phyloP scores from a whole-genome alignment of 768 basidiomycete species.

The Boletales sp. region DNA sequence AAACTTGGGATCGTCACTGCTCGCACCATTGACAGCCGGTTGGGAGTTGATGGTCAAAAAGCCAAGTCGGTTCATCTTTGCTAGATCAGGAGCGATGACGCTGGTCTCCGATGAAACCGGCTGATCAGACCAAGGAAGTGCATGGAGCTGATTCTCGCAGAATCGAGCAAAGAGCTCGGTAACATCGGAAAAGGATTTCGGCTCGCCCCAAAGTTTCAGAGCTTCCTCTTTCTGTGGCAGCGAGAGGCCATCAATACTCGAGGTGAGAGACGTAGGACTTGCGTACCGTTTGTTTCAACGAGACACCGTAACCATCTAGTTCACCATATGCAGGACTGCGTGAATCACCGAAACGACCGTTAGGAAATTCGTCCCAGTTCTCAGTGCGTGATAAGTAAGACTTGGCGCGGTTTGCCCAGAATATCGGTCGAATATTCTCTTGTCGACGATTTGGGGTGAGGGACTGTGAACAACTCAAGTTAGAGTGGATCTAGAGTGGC shows the following conservation, averaged over 20 bases:
- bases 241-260: constrained; percentile 6
- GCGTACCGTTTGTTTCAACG: constrained; percentile 82
- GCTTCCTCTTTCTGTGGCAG: constrained; percentile 80
- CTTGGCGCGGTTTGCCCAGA: constrained; percentile 96
- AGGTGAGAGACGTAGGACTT: not conserved
- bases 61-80: constrained; percentile 84
- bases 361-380: constrained; percentile 99
- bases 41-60: constrained; percentile 98
- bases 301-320: constrained; percentile 93
- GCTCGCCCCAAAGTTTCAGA: constrained; percentile 83
- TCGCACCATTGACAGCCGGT: constrained; percentile 88
- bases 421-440: constrained; percentile 95
- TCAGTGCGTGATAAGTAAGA: constrained; percentile 95
- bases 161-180: constrained; percentile 76
- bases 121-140: constrained; percentile 95
- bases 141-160: constrained; percentile 66
- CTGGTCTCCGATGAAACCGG: constrained; percentile 80
- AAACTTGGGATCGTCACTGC: constrained; percentile 78
- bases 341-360: constrained; percentile 97
- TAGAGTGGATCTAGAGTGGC: not conserved
- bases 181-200: constrained; percentile 62
- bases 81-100: constrained; percentile 73
- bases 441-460: constrained; percentile 88
- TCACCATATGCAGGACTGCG: constrained; percentile 98
- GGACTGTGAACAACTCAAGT: constrained; percentile 44